phyloP scores from a whole-genome alignment of 768 basidiomycete genomes.

The Saitozyma sp. region DNA sequence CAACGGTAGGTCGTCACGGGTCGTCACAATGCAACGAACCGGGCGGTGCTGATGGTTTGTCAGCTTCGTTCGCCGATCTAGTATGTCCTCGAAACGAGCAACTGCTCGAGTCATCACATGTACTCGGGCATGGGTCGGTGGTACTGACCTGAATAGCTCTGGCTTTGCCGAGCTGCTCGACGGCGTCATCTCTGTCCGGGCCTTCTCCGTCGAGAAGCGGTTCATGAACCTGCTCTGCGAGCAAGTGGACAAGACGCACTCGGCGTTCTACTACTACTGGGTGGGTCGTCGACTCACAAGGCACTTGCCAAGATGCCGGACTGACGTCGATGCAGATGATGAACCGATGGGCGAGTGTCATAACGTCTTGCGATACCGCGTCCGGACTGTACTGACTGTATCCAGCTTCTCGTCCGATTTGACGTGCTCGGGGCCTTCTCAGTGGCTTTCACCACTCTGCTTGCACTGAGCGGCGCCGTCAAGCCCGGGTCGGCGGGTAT shows the following conservation, averaged over 20 bases:
- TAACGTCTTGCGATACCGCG: neutral
- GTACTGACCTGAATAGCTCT: slow-evolving; percentile 20
- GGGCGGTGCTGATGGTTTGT: slow-evolving; percentile 36
- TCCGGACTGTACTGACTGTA: neutral
- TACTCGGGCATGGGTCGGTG: neutral
- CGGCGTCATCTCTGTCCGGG: slow-evolving; percentile 88
- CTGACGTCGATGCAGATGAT: slow-evolving; percentile 16
- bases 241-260: slow-evolving; percentile 57
- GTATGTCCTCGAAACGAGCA: slow-evolving; percentile 8
- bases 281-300: slow-evolving; percentile 1
- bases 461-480: slow-evolving; percentile 66
- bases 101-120: neutral
- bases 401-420: slow-evolving; percentile 72
- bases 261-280: slow-evolving; percentile 77
- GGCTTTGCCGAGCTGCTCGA: slow-evolving; percentile 62
- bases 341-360: slow-evolving; percentile 40
- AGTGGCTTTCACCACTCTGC: slow-evolving; percentile 72
- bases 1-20: slow-evolving; percentile 64
- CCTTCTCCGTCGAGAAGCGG: slow-evolving; percentile 75
- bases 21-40: slow-evolving; percentile 57
- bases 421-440: slow-evolving; percentile 73
- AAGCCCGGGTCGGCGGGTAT: slow-evolving; percentile 58
- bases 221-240: slow-evolving; percentile 74
- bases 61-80: slow-evolving; percentile 43
- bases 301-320: neutral